phyloP scores from a whole-genome alignment of 1,139 yeast genomes.

The Lodderomyces theae region DNA sequence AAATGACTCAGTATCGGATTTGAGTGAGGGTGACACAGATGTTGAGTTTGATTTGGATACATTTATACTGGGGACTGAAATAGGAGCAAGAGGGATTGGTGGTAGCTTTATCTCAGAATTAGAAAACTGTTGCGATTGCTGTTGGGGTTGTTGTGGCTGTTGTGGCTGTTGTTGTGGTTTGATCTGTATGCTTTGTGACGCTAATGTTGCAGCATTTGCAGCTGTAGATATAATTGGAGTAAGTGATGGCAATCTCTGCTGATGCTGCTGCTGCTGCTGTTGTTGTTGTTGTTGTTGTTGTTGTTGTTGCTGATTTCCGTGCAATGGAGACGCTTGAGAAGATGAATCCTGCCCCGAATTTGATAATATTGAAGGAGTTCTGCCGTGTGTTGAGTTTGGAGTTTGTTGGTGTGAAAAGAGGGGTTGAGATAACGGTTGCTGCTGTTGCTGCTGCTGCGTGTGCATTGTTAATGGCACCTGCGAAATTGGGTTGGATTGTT shows the following conservation, averaged over 20 bases:
- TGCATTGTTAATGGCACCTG: slow-evolving; percentile 6
- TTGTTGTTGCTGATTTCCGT: slow-evolving; percentile 1
- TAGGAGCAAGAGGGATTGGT: slow-evolving; percentile 5
- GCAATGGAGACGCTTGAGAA: slow-evolving; percentile 4
- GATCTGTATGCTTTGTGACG: slow-evolving; percentile 14
- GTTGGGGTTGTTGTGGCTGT: slow-evolving; percentile 4
- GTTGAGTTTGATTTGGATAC: slow-evolving; percentile 10
- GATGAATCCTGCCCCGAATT: neutral
- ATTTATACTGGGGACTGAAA: slow-evolving; percentile 11
- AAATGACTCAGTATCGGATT: neutral
- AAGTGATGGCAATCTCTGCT: slow-evolving; percentile 11
- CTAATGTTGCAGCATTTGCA: slow-evolving; percentile 15
- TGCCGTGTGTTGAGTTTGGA: neutral
- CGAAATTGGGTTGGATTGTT: slow-evolving; percentile 5
- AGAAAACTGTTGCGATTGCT: slow-evolving; percentile 6
- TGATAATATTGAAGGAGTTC: neutral
- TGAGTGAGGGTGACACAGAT: slow-evolving; percentile 2
- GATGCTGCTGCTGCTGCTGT: slow-evolving; percentile 11
- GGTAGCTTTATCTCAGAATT: slow-evolving; percentile 6
- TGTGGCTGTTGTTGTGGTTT: slow-evolving; percentile 9
- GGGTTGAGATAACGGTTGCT: slow-evolving; percentile 4
- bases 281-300: slow-evolving; percentile 14
- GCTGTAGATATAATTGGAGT: slow-evolving; percentile 16
- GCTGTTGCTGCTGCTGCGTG: slow-evolving; percentile 8
- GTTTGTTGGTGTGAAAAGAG: slow-evolving; percentile 1